phyloP scores from a whole-genome alignment of 768 basidiomycete species.

The Zangia roseola region DNA sequence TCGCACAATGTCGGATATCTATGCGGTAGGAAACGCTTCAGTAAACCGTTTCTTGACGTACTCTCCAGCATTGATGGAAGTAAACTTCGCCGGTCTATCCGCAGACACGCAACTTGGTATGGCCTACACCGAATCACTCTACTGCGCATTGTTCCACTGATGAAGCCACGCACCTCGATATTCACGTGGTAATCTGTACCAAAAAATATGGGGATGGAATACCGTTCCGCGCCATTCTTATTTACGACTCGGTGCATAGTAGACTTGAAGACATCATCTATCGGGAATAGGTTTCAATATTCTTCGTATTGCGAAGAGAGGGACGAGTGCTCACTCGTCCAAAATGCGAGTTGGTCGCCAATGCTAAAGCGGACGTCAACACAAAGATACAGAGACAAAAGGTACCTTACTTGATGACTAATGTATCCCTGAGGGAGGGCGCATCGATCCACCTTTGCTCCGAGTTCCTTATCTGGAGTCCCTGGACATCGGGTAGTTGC shows the following conservation, averaged over 20 bases:
- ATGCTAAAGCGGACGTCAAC: conserved; percentile 47
- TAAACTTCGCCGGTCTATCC: conserved; percentile 63
- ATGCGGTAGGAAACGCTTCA: no score
- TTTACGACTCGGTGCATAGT: conserved; percentile 88
- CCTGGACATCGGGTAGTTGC: conserved; percentile 72
- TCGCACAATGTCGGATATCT: no score
- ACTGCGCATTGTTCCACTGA: background rate
- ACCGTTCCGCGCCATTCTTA: conserved; percentile 63
- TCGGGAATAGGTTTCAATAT: no score
- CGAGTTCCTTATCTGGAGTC: conserved; percentile 80
- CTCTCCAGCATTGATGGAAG: conserved; percentile 74
- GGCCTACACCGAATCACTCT: conserved; percentile 25
- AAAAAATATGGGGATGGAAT: conserved; percentile 88
- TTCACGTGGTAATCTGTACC: conserved; percentile 84
- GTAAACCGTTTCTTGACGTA: no score
- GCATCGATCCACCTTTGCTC: conserved; percentile 81
- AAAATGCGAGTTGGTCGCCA: conserved; percentile 84
- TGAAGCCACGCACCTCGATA: conserved; percentile 57
- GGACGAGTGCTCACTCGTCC: conserved; percentile 84
- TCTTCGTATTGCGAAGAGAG: no score
- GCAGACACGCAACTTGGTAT: conserved; percentile 50
- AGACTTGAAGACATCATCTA: conserved; percentile 91
- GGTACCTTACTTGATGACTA: conserved; percentile 75
- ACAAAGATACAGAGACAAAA: conserved; percentile 6
- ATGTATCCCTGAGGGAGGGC: conserved; percentile 69